Percentiles rank a stretch among this genome's conserved stretches.
Conservation (phyloP, 1,284 basidiomycete genomes). For the Neolentinus lepideus region DNA sequence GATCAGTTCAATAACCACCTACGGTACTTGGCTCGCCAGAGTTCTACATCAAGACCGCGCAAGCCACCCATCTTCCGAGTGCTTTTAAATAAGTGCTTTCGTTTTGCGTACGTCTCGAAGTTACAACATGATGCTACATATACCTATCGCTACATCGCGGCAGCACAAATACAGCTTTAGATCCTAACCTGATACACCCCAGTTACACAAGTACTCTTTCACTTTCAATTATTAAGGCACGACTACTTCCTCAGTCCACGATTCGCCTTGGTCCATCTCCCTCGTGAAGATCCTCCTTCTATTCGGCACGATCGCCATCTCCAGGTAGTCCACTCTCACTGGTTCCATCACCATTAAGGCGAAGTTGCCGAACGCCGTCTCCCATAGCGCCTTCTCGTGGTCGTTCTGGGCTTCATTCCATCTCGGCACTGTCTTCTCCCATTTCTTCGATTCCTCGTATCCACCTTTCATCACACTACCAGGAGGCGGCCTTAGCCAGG, state of each 20-base stretch:
- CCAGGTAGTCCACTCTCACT: constrained; percentile 52
- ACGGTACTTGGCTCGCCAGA: no score
- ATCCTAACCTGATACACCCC: not conserved
- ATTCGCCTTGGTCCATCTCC: constrained; percentile 4
- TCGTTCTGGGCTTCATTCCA: constrained; percentile 26
- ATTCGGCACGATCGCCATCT: constrained; percentile 47
- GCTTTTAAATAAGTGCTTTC: no score
- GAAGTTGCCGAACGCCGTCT: constrained; percentile 51
- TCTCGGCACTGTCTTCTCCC: constrained; percentile 40
- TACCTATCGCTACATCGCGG: no score
- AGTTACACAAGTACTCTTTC: not conserved
- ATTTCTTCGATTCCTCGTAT: constrained; percentile 18
- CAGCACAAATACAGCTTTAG: no score
- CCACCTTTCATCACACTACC: constrained; percentile 36
- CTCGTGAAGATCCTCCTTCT: constrained; percentile 44
- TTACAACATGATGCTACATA: no score
- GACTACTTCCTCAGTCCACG: not conserved
- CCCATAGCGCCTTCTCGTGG: constrained; percentile 35
- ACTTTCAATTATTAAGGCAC: not conserved
- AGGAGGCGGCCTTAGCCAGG: constrained; percentile 55
- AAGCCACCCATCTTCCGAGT: no score
- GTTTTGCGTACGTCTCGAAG: no score
- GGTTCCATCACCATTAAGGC: constrained; percentile 61
- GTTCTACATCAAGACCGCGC: no score
- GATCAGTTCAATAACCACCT: no score